Evolutionary conservation across 108 stramenopile genomes (phyloP).

Genomic region (Chaetoceros muelleri): DNA sequence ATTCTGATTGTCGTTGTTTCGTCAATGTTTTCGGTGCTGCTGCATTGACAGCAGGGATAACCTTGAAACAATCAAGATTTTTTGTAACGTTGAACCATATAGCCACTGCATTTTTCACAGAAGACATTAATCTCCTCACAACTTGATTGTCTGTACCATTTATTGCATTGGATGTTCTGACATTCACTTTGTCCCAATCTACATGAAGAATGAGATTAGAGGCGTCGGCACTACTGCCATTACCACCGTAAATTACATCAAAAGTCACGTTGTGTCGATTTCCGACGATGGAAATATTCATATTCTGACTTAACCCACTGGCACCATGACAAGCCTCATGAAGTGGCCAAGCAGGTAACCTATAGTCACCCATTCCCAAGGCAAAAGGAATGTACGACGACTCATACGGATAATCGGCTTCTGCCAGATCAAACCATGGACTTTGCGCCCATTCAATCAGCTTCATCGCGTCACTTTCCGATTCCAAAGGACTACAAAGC

Average conservation of each 20-base stretch:
- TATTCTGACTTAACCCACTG: slow-evolving; percentile 18
- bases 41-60: slow-evolving; percentile 28
- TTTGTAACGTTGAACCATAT: slow-evolving; percentile 57
- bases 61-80: slow-evolving; percentile 32
- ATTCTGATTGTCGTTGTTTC: not conserved
- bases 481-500: slow-evolving; percentile 31
- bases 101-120: slow-evolving; percentile 33
- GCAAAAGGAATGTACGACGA: slow-evolving; percentile 62
- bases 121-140: slow-evolving; percentile 21
- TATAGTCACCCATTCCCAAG: slow-evolving; percentile 29
- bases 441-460: slow-evolving; percentile 31
- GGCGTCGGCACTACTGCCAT: not conserved
- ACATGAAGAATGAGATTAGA: slow-evolving; percentile 19
- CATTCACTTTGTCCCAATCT: slow-evolving; percentile 36
- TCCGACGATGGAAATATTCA: slow-evolving; percentile 26
- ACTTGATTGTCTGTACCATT: not conserved
- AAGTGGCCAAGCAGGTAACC: slow-evolving; percentile 59
- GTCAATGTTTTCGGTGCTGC: not conserved
- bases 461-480: slow-evolving; percentile 1
- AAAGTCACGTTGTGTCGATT: slow-evolving; percentile 24
- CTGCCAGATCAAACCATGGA: slow-evolving; percentile 63
- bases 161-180: not conserved
- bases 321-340: slow-evolving; percentile 45
- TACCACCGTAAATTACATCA: slow-evolving; percentile 26
- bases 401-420: slow-evolving; percentile 60